Evolutionary conservation across 164 flowering plant species (phyloP).

Genomic region (Sextonia rubra): DNA sequence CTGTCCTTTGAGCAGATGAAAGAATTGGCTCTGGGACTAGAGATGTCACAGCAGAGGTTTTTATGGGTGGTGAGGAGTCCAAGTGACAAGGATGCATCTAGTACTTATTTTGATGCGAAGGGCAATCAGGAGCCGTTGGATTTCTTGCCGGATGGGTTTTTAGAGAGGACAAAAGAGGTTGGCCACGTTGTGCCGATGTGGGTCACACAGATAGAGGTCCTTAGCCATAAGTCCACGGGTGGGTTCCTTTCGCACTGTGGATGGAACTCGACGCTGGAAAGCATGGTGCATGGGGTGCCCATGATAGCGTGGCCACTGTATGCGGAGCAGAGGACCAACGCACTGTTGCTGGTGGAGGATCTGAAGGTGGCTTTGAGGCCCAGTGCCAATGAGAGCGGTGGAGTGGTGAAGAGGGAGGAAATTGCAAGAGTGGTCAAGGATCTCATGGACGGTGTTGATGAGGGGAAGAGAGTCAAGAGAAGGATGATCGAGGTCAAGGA

Average conservation of each 20-base stretch:
- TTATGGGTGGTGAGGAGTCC: conserved; percentile 17
- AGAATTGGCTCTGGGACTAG: conserved; percentile 31
- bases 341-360: conserved; percentile 9
- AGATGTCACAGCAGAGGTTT: conserved; percentile 21
- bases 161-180: background rate
- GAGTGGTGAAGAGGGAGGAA: conserved; percentile 1
- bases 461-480: conserved; percentile 3
- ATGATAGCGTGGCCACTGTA: conserved; percentile 24
- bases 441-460: conserved; percentile 4
- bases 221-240: conserved; percentile 14
- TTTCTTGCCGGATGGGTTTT: conserved; percentile 18
- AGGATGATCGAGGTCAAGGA: conserved; percentile 5
- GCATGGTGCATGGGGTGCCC: conserved; percentile 21
- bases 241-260: conserved; percentile 25
- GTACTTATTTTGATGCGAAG: background rate
- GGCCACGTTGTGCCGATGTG: conserved; percentile 14
- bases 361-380: conserved; percentile 12
- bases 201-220: conserved; percentile 21
- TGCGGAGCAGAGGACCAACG: conserved; percentile 24
- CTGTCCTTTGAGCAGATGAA: conserved; percentile 16
- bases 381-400: background rate
- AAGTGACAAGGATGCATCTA: conserved; percentile 1
- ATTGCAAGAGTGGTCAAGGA: conserved; percentile 9
- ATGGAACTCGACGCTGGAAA: conserved; percentile 24
- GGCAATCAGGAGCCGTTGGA: background rate